phyloP scores from a whole-genome alignment of 345 rosid species.

The Crucihimalaya himalaica region DNA sequence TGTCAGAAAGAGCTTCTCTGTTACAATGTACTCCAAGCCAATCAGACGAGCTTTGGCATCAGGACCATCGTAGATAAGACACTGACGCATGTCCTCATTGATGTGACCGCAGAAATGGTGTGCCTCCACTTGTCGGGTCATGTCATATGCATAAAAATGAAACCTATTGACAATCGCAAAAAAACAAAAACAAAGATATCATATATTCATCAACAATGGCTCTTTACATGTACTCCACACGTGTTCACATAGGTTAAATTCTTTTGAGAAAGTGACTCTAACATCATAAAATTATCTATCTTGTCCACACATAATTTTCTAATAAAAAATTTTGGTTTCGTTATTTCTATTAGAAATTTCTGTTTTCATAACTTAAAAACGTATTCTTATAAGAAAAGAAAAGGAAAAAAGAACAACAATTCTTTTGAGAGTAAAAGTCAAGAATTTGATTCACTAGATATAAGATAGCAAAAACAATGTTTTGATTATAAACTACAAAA shows the following conservation, averaged over 20 bases:
- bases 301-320: too few relatives aligned
- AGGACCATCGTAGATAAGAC: slow-evolving; percentile 66
- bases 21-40: slow-evolving; percentile 71
- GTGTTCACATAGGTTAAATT: not conserved
- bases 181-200: not conserved
- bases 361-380: too few relatives aligned
- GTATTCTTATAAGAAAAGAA: too few relatives aligned
- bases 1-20: slow-evolving; percentile 69
- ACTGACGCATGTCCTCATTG: slow-evolving; percentile 87
- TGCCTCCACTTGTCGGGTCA: slow-evolving; percentile 81
- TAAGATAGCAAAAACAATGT: too few relatives aligned
- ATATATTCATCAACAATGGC: not conserved
- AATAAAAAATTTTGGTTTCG: too few relatives aligned
- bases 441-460: too few relatives aligned
- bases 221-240: not conserved
- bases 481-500: too few relatives aligned
- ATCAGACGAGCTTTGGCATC: slow-evolving; percentile 57
- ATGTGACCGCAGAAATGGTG: slow-evolving; percentile 78
- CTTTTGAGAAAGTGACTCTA: too few relatives aligned
- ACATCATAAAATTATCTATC: too few relatives aligned
- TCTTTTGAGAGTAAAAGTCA: too few relatives aligned
- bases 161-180: slow-evolving; percentile 45
- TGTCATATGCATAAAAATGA: slow-evolving; percentile 70
- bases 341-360: too few relatives aligned
- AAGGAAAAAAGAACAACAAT: too few relatives aligned